Base-by-base conservation (phyloP, 2,329 filamentous ascomycete species). In the Chaetomiaceae sp. region DNA sequence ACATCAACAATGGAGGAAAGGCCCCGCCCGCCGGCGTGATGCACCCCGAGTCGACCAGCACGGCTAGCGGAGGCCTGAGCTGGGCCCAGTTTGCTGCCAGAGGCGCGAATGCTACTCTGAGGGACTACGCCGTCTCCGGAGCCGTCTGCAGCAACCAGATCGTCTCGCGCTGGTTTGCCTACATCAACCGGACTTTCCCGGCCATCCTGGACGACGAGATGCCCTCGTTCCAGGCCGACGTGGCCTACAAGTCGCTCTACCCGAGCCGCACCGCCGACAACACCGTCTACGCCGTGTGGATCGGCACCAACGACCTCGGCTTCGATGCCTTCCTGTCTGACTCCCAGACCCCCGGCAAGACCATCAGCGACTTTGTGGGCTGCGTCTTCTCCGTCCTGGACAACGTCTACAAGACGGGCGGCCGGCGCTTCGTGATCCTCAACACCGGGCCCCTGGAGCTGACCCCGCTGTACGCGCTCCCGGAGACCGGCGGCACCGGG, bases 291-390 rank as follows among this genome's bases (percentile, higher is more conserved):
- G 77, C 82, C 1, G 78, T 91, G 47, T 91, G 86, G 86, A 90
- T 91, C 62, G 88, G 88, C 3, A 91, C 87, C 22, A 92, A 92
- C 65, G 88, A 94, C 63, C 72, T 92, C 9, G 87, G 88, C 20
- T 75, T 74, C 53, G 69, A 75, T 47, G 85, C 79, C 8, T 86
- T 91, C 64, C 67, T 91, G 29, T 82, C 78, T 4, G 85, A 89
- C 64, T 75, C 74, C 22, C 84, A 89, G 65, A 68, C 77, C 4
- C 61, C 71, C 0, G 79, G 77, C 12, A 83, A 81, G 22, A 84
- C 80, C 2, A 75, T 91, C 6, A 72, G 76, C 1, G 78, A 84
- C 63, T 90, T 85, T 63, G 75, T 83, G 3, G 79, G 85, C 57
- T 91, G 88, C 64, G 73, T 89, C 1, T 90, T 84, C 72, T 65